These are phyloP conservation scores for Gaeumannomyces tritici DNA, from an alignment of 2,329 filamentous ascomycete species.

Conservation along the genomic window DNA sequence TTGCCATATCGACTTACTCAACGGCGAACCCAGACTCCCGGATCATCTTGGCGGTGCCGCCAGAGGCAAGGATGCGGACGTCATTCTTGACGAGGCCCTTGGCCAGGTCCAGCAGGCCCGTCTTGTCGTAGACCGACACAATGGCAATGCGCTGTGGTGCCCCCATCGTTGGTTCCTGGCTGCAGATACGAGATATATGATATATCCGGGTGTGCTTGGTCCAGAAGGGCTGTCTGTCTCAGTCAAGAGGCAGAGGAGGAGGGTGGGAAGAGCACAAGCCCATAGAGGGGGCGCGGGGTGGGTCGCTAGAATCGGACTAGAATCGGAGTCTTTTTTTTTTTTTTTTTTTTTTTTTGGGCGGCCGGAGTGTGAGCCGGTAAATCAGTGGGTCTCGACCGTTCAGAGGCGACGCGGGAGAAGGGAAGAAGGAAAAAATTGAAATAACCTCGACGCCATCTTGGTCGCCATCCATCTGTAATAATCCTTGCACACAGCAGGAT, in stretches of 20 bases:
- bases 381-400: not conserved
- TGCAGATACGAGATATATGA: no score
- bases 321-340: not conserved
- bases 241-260: not conserved
- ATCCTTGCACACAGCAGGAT: not conserved
- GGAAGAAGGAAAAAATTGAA: not conserved
- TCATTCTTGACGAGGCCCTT: slow-evolving; percentile 83
- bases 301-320: no score
- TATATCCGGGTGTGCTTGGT: not conserved
- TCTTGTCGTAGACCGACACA: slow-evolving; percentile 98
- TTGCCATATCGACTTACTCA: slow-evolving; percentile 54
- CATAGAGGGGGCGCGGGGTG: not conserved
- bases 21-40: slow-evolving; percentile 92
- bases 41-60: slow-evolving; percentile 92
- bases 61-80: slow-evolving; percentile 88
- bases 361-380: not conserved
- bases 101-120: slow-evolving; percentile 81
- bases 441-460: not conserved
- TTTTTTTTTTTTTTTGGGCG: no score
- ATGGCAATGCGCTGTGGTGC: slow-evolving; percentile 62
- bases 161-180: slow-evolving; percentile 18
- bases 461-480: not conserved
- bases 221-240: not conserved
- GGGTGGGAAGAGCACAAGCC: not conserved
- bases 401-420: not conserved